These are phyloP conservation scores for Aspergillus fumigatus DNA, from an alignment of 2,329 filamentous ascomycete genomes.

Conservation along the genomic window DNA sequence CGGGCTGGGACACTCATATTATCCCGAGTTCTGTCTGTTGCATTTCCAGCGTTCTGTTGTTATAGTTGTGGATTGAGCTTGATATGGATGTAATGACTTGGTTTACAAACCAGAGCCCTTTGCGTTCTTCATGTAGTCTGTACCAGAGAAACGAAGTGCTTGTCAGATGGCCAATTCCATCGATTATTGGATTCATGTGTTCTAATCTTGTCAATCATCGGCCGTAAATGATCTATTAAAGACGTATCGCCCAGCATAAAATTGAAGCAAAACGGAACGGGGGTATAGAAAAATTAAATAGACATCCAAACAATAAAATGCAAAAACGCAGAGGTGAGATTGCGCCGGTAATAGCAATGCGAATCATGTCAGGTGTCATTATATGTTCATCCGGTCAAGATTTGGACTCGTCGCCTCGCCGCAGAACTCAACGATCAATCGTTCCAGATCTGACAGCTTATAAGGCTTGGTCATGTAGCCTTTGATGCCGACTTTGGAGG, in stretches of 20 bases:
- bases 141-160: background rate
- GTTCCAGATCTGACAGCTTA: conserved; percentile 58
- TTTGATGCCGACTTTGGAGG: conserved; percentile 60
- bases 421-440: conserved; percentile 52
- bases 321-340: background rate
- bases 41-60: background rate
- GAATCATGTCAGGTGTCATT: conserved; percentile 6
- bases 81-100: conserved; percentile 28
- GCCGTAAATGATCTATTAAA: background rate
- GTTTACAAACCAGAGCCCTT: background rate
- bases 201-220: background rate
- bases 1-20: background rate
- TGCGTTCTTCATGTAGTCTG: background rate
- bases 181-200: background rate
- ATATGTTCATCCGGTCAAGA: conserved; percentile 16
- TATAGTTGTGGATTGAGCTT: conserved; percentile 9
- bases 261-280: background rate
- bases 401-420: conserved; percentile 13
- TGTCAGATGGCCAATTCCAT: background rate
- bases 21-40: background rate
- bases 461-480: conserved; percentile 67
- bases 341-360: background rate
- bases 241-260: background rate
- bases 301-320: background rate
- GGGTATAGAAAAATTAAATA: background rate